These are phyloP conservation scores for Rhododendron griersonianum DNA, from an alignment of 148 eudicot genomes.

Conservation along the genomic window DNA sequence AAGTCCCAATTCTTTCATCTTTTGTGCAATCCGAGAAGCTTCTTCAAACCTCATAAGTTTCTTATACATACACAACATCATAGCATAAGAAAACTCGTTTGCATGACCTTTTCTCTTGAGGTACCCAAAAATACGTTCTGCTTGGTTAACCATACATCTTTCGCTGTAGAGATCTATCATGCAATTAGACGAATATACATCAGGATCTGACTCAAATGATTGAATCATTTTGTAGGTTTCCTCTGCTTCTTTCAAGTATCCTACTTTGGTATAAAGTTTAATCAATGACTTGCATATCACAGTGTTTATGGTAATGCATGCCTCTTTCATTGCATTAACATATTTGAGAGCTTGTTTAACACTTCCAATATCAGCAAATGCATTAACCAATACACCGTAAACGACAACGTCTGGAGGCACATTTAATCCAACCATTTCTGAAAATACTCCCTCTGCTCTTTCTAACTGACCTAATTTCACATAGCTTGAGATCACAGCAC, in stretches of 20 bases:
- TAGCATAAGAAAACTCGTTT: conserved; percentile 86
- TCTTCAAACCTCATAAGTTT: conserved; percentile 60
- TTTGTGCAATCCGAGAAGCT: conserved; percentile 51
- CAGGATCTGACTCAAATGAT: conserved; percentile 44
- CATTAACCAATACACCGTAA: conserved; percentile 70
- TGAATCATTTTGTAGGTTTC: conserved; percentile 50
- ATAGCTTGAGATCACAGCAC: conserved; percentile 82
- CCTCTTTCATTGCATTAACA: conserved; percentile 43
- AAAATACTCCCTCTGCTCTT: conserved; percentile 47
- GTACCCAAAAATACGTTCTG: conserved; percentile 61
- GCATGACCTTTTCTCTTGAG: conserved; percentile 52
- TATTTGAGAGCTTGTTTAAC: conserved; percentile 47
- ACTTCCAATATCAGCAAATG: conserved; percentile 74
- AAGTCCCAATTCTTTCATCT: conserved; percentile 68
- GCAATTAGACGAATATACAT: conserved; percentile 71
- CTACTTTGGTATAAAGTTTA: conserved; percentile 78
- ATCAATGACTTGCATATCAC: conserved; percentile 68
- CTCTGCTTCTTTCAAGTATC: conserved; percentile 76
- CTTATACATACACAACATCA: conserved; percentile 93
- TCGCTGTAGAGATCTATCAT: conserved; percentile 80
- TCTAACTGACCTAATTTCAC: conserved; percentile 58
- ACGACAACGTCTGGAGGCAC: conserved; percentile 76
- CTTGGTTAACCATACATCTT: conserved; percentile 59
- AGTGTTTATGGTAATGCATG: conserved; percentile 52
- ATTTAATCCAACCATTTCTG: conserved; percentile 53